A percentile compares a stretch with the other conserved stretches of the same genome.
Evolutionary conservation across 176 grass and related monocot genomes (phyloP).

Genomic region (Phoenix roebelenii): DNA sequence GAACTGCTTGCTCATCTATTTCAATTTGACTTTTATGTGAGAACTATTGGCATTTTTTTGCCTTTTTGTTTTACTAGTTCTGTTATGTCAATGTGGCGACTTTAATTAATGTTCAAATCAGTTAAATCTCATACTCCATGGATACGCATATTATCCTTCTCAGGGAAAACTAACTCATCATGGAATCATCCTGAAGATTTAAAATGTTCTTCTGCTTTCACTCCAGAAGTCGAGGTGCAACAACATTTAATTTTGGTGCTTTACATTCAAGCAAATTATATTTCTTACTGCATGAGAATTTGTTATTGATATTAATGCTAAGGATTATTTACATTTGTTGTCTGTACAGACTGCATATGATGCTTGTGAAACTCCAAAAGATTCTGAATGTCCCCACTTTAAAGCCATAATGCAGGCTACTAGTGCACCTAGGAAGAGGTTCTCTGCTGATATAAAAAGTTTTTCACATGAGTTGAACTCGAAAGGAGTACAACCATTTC

Average conservation of each 20-base stretch:
- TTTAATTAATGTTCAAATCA: no score
- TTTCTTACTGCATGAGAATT: background rate
- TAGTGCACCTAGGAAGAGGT: conserved; percentile 90
- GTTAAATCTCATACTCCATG: no score
- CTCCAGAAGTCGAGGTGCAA: conserved; percentile 58
- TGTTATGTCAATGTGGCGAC: no score
- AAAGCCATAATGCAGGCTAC: conserved; percentile 98
- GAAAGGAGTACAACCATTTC: conserved; percentile 92
- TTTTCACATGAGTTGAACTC: conserved; percentile 98
- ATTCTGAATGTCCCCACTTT: conserved; percentile 94
- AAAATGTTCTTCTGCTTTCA: conserved; percentile 52
- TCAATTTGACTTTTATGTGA: no score
- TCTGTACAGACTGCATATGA: conserved; percentile 62
- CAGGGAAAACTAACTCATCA: conserved; percentile 65
- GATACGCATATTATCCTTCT: conserved; percentile 12
- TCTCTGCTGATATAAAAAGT: conserved; percentile 84
- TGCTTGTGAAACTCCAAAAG: conserved; percentile 90
- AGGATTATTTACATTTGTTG: background rate
- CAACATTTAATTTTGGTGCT: conserved; percentile 15
- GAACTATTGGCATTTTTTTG: no score
- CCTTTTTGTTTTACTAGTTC: no score
- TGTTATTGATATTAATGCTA: no score
- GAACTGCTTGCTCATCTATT: no score
- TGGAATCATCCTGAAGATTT: conserved; percentile 64
- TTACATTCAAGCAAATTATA: conserved; percentile 25